A percentile compares a stretch with the other conserved stretches of the same genome.
Evolutionary conservation across 306 rosid genomes (phyloP).

Genomic region (Trifolium dubium): DNA sequence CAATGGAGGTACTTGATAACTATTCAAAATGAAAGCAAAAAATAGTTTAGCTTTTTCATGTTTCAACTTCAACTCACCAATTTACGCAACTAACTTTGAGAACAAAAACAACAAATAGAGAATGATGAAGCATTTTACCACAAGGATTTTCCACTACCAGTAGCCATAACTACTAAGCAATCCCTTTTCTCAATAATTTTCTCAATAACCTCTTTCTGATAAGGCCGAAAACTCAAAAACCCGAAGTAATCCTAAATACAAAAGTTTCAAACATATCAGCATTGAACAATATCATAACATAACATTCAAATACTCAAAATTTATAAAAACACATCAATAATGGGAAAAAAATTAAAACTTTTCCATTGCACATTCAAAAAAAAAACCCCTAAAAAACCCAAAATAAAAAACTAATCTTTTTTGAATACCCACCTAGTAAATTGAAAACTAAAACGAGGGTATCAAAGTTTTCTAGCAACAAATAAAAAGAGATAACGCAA

Average conservation of each 20-base stretch:
- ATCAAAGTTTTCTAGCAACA: background rate
- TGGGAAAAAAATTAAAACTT: slow-evolving; percentile 2
- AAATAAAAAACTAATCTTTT: slow-evolving; percentile 9
- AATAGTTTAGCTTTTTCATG: background rate
- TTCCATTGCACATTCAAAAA: background rate
- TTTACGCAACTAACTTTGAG: slow-evolving; percentile 5
- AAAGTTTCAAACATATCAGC: slow-evolving; percentile 10
- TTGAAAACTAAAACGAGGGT: slow-evolving; percentile 2
- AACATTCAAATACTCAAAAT: slow-evolving; percentile 14
- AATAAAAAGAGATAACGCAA: background rate
- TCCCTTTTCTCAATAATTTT: slow-evolving; percentile 69
- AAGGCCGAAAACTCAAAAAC: slow-evolving; percentile 68
- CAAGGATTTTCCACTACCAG: slow-evolving; percentile 92
- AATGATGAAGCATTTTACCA: slow-evolving; percentile 51
- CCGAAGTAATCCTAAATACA: slow-evolving; percentile 66
- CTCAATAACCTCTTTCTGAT: slow-evolving; percentile 74
- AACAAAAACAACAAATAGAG: background rate
- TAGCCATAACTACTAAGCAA: slow-evolving; percentile 87
- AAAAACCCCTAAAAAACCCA: background rate
- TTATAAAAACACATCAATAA: background rate
- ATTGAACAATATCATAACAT: slow-evolving; percentile 13
- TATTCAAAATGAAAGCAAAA: slow-evolving; percentile 30
- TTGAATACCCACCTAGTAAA: background rate
- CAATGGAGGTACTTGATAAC: slow-evolving; percentile 94
- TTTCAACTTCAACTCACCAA: slow-evolving; percentile 18